A percentile compares a stretch with the other conserved stretches of the same genome.
Evolutionary conservation across 108 stramenopile species (phyloP).

Genomic region (Fragilaria crotonensis): DNA sequence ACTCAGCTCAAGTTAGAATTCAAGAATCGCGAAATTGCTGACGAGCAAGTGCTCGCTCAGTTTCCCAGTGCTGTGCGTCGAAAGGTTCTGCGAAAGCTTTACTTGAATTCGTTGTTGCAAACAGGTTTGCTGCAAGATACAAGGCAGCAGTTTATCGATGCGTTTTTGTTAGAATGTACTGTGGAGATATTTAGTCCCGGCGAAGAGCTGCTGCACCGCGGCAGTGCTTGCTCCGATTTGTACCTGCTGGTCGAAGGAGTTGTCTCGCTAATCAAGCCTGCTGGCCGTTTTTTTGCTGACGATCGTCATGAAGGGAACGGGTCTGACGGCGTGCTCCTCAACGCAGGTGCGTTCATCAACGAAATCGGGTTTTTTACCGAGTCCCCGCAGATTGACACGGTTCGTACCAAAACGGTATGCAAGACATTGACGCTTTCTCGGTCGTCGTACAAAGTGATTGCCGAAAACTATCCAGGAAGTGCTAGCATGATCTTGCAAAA

Average conservation of each 20-base stretch:
- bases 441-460: constrained; percentile 31
- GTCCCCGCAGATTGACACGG: constrained; percentile 36
- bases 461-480: constrained; percentile 38
- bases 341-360: constrained; percentile 29
- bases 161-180: constrained; percentile 36
- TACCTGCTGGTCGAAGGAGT: constrained; percentile 42
- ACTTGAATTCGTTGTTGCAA: constrained; percentile 23
- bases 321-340: not conserved
- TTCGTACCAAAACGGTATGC: constrained; percentile 34
- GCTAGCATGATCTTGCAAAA: constrained; percentile 40
- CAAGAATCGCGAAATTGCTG: constrained; percentile 37
- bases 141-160: constrained; percentile 48
- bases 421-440: constrained; percentile 42
- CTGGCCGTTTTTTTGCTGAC: not conserved
- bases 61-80: constrained; percentile 43
- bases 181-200: constrained; percentile 51
- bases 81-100: constrained; percentile 34
- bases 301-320: not conserved
- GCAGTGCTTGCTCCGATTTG: constrained; percentile 37
- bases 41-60: constrained; percentile 36
- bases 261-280: constrained; percentile 1
- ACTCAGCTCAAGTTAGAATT: constrained; percentile 35
- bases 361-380: constrained; percentile 51
- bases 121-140: constrained; percentile 34
- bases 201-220: constrained; percentile 38